Base-by-base conservation (phyloP, 192 early-diverging fungal genomes). In the Martensiomyces pterosporus region DNA sequence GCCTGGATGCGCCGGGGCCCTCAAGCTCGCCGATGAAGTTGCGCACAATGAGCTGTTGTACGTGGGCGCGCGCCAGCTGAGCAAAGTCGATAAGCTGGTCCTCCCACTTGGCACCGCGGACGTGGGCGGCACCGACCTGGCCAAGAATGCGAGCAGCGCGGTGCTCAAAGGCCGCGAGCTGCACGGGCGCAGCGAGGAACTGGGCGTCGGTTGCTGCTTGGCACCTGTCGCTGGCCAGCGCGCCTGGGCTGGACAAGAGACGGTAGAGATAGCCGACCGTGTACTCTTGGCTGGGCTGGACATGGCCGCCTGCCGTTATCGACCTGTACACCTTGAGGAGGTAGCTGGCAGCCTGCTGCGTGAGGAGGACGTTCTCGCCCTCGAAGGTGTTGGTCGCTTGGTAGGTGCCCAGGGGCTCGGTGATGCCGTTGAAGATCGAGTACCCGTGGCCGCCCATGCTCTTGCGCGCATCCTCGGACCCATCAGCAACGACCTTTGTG, bases 361-460 rank as follows among this genome's bases (percentile, higher is more conserved):
- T 83, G 52, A 90, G 64, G 54, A 89, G 87, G 39, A 85, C 87
- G 60, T 89, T 87, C 57, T 87, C 84, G 44, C 87, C 85, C 58
- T 80, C 79, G 67, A 82, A 82, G 29, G 84, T 88, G 60, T 80
- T 84, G 42, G 84, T 81, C 7, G 87, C 86, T 22, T 83, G 82
- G 55, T 86, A 90, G 45, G 87, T 84, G 49, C 74, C 75, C 61
- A 83, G 83, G 47, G 80, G 75, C 24, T 67, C 72, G 18, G 88
- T 83, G 10, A 90, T 74, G 6, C 85, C 88, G 9, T 86, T 85
- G 79, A 87, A 88, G 17, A 82, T 75, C 46, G 82, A 84, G 69
- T 90, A 90, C 26, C 88, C 88, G 53, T 90, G 88, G 23, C 88
- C 88, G 50, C 88, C 88, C 35, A 82, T 71, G 9, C 84, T 61